Evolutionary conservation across 345 rosid genomes (phyloP), one percentile per base, ranked within the genome.

Genomic region (Murraya koenigii): DNA sequence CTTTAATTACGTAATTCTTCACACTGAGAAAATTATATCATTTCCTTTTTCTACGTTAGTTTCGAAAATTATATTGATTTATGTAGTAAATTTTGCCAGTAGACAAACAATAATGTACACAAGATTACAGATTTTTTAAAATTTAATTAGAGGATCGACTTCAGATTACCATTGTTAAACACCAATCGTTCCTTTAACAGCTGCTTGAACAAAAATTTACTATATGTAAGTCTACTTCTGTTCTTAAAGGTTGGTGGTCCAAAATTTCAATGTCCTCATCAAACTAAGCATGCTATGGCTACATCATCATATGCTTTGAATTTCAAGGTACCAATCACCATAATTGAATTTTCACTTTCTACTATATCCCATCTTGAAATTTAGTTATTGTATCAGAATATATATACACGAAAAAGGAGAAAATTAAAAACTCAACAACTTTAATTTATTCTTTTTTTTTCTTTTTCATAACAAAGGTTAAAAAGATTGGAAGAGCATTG

Each of bases 341-440:
- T 23, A 47, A 49, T 32, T 22, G 41, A 20, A 30, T 66, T 32
- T 44, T 30, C 32, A 75, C 56, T 26, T 47, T 13, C 59, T 67
- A 52, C 73, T 26, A 11, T 7, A 20, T 22, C 8, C 13, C 28
- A 30, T 30, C 19, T 22, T 25, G 28, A 9, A 60, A 38, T 39
- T 49, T 25, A 6, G 22, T 68, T 33, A 28, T 55, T 55, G 68
- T 60, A 54, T 64, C 14, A 52, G n/a, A 75, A 25, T 30, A 30
- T 13, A 44, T 3, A 44, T 13, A 44, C 17, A 11, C 20, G 41
- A 28, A 63, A 11, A 39, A 22, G 8, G 5, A 4, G 5, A 28
- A 74, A 59, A n/a, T n/a, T n/a, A 75, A 79, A 80, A 72, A 62
- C 81, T 60, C 75, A 25, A 75, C 82, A 25, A 67, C 83, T 81